These are phyloP conservation scores for Excoecaria agallocha DNA, from an alignment of 345 rosid genomes.

Conservation along the genomic window DNA sequence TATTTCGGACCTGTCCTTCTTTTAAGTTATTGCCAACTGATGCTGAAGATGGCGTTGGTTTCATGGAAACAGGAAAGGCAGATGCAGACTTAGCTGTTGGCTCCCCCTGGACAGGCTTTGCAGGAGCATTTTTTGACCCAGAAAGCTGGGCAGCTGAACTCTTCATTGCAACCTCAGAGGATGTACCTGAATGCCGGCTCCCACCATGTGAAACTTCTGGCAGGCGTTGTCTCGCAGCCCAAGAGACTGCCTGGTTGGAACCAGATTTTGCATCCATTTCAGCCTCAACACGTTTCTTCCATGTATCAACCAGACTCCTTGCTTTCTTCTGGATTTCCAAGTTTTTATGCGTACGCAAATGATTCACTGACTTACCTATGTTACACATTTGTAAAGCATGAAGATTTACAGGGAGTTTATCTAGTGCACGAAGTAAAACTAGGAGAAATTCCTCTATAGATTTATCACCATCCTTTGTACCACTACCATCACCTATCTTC, in stretches of 20 bases:
- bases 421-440: slow-evolving; percentile 77
- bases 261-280: slow-evolving; percentile 87
- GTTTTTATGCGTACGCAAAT: slow-evolving; percentile 71
- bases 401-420: slow-evolving; percentile 86
- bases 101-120: slow-evolving; percentile 57
- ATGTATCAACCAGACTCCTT: slow-evolving; percentile 82
- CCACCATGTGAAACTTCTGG: slow-evolving; percentile 58
- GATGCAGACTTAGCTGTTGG: slow-evolving; percentile 44
- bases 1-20: slow-evolving; percentile 52
- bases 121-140: slow-evolving; percentile 54
- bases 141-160: slow-evolving; percentile 54
- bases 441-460: slow-evolving; percentile 71
- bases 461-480: slow-evolving; percentile 65
- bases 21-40: slow-evolving; percentile 40
- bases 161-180: slow-evolving; percentile 59
- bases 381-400: slow-evolving; percentile 85
- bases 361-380: slow-evolving; percentile 89
- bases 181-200: slow-evolving; percentile 48
- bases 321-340: slow-evolving; percentile 87
- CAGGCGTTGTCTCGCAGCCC: slow-evolving; percentile 64
- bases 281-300: slow-evolving; percentile 95
- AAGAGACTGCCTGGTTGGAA: slow-evolving; percentile 54
- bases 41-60: slow-evolving; percentile 48
- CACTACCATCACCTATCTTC: slow-evolving; percentile 62
- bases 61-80: slow-evolving; percentile 54